Percentiles rank a stretch among this genome's conserved stretches.
phyloP scores from a whole-genome alignment of 192 early-diverging fungal species.

The Paraglomus brasilianum region DNA sequence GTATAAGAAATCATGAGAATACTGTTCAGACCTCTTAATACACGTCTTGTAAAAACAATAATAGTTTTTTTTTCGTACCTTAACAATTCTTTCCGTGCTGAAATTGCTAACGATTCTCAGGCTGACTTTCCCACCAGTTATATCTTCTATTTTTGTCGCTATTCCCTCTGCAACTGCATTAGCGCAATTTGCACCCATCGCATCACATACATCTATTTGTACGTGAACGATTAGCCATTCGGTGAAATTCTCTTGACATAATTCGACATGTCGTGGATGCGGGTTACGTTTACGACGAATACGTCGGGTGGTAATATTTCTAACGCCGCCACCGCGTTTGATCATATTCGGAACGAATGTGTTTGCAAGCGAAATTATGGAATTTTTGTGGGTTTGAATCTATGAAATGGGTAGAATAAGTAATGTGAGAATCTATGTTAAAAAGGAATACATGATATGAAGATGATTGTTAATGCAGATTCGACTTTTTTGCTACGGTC shows the following conservation, averaged over 20 bases:
- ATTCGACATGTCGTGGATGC: slow-evolving; percentile 11
- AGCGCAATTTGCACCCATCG: slow-evolving; percentile 78
- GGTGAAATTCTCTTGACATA: slow-evolving; percentile 23
- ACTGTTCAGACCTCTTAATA: neutral
- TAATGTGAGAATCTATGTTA: neutral
- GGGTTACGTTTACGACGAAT: slow-evolving; percentile 37
- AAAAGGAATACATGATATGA: neutral
- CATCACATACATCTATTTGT: slow-evolving; percentile 75
- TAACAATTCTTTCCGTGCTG: slow-evolving; percentile 60
- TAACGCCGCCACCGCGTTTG: slow-evolving; percentile 65
- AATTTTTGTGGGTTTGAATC: slow-evolving; percentile 39
- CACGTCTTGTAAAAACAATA: slow-evolving; percentile 14
- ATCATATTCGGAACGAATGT: slow-evolving; percentile 65
- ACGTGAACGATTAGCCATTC: slow-evolving; percentile 75
- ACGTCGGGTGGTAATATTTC: slow-evolving; percentile 50
- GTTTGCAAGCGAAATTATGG: slow-evolving; percentile 58
- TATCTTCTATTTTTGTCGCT: slow-evolving; percentile 54
- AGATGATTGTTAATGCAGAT: neutral
- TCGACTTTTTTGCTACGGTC: neutral
- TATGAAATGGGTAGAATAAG: neutral
- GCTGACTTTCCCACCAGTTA: slow-evolving; percentile 59
- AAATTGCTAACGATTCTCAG: slow-evolving; percentile 71
- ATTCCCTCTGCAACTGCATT: slow-evolving; percentile 68
- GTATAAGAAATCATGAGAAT: neutral
- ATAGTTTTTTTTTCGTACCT: slow-evolving; percentile 37